Percentiles rank a stretch among this genome's conserved stretches.
phyloP scores from a whole-genome alignment of 257 asterid genomes.

The Buddleja alternifolia region DNA sequence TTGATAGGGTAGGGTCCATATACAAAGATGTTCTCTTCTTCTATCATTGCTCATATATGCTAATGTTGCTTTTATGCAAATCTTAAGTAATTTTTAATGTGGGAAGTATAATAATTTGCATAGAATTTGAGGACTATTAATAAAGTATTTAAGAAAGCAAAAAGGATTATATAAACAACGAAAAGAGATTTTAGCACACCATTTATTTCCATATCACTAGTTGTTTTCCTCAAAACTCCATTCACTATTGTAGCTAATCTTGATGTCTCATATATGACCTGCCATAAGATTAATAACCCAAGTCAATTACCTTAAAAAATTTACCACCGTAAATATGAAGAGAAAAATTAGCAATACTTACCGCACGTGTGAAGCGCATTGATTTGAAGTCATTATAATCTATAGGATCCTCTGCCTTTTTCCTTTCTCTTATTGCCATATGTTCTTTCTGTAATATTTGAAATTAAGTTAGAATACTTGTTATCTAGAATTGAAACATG shows the following conservation, averaged over 20 bases:
- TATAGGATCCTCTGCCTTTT: slow-evolving; percentile 81
- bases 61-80: slow-evolving; percentile 33
- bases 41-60: slow-evolving; percentile 41
- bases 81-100: slow-evolving; percentile 24
- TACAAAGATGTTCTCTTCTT: slow-evolving; percentile 42
- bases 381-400: slow-evolving; percentile 80
- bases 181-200: slow-evolving; percentile 43
- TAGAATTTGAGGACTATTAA: slow-evolving; percentile 25
- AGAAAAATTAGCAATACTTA: slow-evolving; percentile 32
- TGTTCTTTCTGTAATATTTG: slow-evolving; percentile 62
- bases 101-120: slow-evolving; percentile 24
- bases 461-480: slow-evolving; percentile 15
- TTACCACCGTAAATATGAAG: slow-evolving; percentile 26
- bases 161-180: background rate
- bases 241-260: slow-evolving; percentile 71
- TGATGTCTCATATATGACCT: slow-evolving; percentile 72
- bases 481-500: slow-evolving; percentile 6
- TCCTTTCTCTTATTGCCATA: slow-evolving; percentile 73
- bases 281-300: slow-evolving; percentile 26
- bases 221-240: slow-evolving; percentile 68
- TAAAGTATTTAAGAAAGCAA: slow-evolving; percentile 28
- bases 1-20: slow-evolving; percentile 69
- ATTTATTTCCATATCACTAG: slow-evolving; percentile 62
- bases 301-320: slow-evolving; percentile 27
- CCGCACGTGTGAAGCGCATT: slow-evolving; percentile 91